A percentile compares a stretch with the other conserved stretches of the same genome.
phyloP scores from a whole-genome alignment of 1,284 basidiomycete genomes.

The Trichosporon asahii region DNA sequence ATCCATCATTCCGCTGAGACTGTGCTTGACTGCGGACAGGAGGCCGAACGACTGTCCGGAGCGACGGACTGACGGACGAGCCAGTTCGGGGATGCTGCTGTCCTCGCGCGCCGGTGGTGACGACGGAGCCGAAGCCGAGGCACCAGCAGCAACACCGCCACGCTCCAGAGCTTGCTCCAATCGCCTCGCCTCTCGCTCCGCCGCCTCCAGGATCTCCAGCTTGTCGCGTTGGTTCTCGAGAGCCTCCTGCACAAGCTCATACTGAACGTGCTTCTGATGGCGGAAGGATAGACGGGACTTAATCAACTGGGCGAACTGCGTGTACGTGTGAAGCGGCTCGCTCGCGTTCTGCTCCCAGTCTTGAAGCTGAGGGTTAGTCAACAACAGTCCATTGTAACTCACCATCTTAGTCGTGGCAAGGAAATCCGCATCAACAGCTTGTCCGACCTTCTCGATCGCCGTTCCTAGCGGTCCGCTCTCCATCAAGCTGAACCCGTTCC shows the following conservation, averaged over 20 bases:
- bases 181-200: constrained; percentile 83
- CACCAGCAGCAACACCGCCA: constrained; percentile 32
- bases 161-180: constrained; percentile 76
- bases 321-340: constrained; percentile 93
- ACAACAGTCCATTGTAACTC: constrained; percentile 33
- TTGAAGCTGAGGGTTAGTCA: constrained; percentile 63
- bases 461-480: constrained; percentile 42
- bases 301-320: constrained; percentile 91
- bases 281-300: constrained; percentile 89
- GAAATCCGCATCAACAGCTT: constrained; percentile 91
- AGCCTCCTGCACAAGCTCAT: constrained; percentile 90
- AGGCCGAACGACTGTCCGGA: constrained; percentile 67
- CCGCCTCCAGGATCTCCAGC: constrained; percentile 85
- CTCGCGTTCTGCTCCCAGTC: constrained; percentile 89
- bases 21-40: constrained; percentile 87
- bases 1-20: constrained; percentile 96
- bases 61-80: constrained; percentile 23
- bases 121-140: not conserved
- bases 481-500: constrained; percentile 93
- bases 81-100: not conserved
- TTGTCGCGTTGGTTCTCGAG: constrained; percentile 82
- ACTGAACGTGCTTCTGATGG: constrained; percentile 97
- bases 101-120: not conserved
- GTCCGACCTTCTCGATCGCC: constrained; percentile 60
- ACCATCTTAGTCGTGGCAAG: constrained; percentile 86